Conservation (phyloP, 2,329 filamentous ascomycete genomes). For the Fusarium tjaetaba region DNA sequence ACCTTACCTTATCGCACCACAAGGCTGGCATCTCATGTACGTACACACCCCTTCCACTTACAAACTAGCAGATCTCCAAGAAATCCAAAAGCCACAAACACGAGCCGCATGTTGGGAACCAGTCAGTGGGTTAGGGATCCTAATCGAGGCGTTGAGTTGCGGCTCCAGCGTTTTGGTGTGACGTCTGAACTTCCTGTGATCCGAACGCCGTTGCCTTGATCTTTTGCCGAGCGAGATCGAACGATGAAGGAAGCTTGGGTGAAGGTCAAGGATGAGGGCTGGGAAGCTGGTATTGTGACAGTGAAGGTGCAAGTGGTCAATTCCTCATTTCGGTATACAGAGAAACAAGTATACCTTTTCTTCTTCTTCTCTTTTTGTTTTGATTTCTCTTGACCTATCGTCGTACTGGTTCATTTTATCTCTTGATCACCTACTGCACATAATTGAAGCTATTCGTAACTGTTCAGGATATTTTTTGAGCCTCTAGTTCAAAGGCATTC, state of each 20-base stretch:
- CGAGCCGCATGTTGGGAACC: constrained; percentile 39
- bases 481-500: neutral
- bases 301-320: neutral
- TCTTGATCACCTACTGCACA: too few relatives aligned
- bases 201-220: constrained; percentile 6
- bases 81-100: constrained; percentile 31
- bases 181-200: constrained; percentile 28
- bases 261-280: neutral
- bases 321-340: neutral
- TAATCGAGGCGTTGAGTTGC: constrained; percentile 26
- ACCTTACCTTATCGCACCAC: neutral
- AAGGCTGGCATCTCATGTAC: constrained; percentile 18
- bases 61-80: constrained; percentile 18
- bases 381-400: neutral
- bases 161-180: constrained; percentile 26
- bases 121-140: constrained; percentile 26
- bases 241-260: neutral
- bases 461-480: neutral
- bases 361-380: too few relatives aligned
- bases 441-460: neutral
- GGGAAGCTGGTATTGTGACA: neutral
- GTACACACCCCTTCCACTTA: constrained; percentile 10
- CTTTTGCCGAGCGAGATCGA: constrained; percentile 27
- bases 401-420: rapidly evolving
- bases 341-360: too few relatives aligned